Conservation (phyloP, 352 stramenopile genomes). For the Aphanomyces cochlioides region DNA sequence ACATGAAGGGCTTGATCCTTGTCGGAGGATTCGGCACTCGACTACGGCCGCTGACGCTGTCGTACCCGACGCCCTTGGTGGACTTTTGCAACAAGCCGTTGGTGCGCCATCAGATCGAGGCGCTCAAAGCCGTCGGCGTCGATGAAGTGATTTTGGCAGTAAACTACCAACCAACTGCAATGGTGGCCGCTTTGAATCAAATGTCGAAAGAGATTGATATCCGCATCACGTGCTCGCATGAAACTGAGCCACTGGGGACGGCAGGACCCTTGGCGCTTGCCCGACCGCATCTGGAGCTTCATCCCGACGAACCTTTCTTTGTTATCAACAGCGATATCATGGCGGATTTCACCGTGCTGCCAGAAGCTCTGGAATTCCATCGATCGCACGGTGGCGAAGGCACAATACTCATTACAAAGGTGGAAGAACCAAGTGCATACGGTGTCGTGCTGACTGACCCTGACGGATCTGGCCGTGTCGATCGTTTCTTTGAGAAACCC, state of each 20-base stretch:
- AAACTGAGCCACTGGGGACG: conserved; percentile 79
- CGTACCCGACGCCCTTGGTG: conserved; percentile 85
- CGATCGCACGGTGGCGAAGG: conserved; percentile 69
- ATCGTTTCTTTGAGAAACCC: conserved; percentile 88
- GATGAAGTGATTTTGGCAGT: conserved; percentile 85
- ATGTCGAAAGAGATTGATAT: conserved; percentile 84
- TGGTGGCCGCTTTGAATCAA: conserved; percentile 68
- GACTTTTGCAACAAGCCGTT: conserved; percentile 92
- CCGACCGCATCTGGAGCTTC: conserved; percentile 64
- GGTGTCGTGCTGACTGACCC: conserved; percentile 76
- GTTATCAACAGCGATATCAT: conserved; percentile 89
- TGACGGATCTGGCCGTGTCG: conserved; percentile 63
- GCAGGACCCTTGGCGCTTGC: conserved; percentile 78
- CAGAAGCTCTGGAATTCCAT: conserved; percentile 64
- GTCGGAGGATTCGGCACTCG: conserved; percentile 88
- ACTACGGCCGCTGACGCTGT: conserved; percentile 85
- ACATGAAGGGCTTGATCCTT: conserved; percentile 89
- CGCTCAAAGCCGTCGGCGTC: conserved; percentile 80
- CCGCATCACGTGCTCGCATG: conserved; percentile 87
- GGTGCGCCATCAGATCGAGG: conserved; percentile 86
- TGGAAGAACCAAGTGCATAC: conserved; percentile 88
- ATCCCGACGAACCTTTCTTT: conserved; percentile 82
- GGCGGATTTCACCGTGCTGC: conserved; percentile 46
- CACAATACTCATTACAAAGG: conserved; percentile 78
- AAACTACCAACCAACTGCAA: conserved; percentile 88